phyloP scores from a whole-genome alignment of 2,329 filamentous ascomycete species.

The Penicillium brasilianum region DNA sequence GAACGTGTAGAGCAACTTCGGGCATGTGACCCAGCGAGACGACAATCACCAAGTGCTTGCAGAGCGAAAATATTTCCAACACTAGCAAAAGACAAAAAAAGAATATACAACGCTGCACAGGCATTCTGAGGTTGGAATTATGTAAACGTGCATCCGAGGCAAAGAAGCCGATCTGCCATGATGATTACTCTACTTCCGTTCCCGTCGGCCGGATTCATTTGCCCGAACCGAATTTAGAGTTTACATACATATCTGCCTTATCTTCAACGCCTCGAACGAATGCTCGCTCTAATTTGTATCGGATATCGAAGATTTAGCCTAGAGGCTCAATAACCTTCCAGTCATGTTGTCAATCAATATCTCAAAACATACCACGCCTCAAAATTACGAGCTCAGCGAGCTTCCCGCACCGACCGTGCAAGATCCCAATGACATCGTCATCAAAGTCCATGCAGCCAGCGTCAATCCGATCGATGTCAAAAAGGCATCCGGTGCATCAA shows the following conservation, averaged over 20 bases:
- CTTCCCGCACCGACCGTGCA: conserved; percentile 23
- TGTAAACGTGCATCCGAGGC: not conserved
- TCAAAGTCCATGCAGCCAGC: conserved; percentile 48
- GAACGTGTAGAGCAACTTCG: not conserved
- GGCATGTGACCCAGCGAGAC: not conserved
- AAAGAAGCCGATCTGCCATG: not conserved
- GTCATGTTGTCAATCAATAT: conserved; percentile 30
- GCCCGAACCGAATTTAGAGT: conserved; percentile 8
- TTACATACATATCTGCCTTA: not conserved
- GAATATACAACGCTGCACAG: not conserved
- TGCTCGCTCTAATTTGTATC: not conserved
- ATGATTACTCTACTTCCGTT: conserved; percentile 2
- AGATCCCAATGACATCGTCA: conserved; percentile 27
- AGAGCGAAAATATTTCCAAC: not conserved
- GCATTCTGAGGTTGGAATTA: no score
- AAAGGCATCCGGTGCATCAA: conserved; percentile 44
- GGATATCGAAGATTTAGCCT: not conserved
- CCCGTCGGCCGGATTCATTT: conserved; percentile 9
- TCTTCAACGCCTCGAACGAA: not conserved
- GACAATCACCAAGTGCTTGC: no score
- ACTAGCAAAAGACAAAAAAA: not conserved
- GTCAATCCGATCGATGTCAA: conserved; percentile 55
- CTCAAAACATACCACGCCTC: conserved; percentile 23
- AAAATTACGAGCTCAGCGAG: conserved; percentile 27
- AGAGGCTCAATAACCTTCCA: no score